These are phyloP conservation scores for Chrysoporthe deuterocubensis DNA, from an alignment of 2,329 filamentous ascomycete species.

Conservation along the genomic window DNA sequence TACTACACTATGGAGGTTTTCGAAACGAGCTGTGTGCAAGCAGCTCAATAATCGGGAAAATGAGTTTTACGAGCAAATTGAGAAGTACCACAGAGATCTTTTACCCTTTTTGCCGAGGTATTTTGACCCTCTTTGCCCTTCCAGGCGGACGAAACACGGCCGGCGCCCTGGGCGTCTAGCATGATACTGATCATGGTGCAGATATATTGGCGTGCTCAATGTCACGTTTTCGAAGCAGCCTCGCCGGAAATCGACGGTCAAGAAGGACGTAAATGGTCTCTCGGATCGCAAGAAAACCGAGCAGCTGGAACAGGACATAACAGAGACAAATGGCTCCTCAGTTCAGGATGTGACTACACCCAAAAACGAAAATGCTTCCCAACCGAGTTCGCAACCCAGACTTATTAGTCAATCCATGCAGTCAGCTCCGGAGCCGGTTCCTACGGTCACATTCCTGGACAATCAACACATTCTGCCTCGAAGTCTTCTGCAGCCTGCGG, in stretches of 20 bases:
- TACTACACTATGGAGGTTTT: constrained; percentile 95
- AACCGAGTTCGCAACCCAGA: constrained; percentile 42
- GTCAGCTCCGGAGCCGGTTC: constrained; percentile 66
- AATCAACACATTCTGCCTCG: constrained; percentile 92
- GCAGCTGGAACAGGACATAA: constrained; percentile 33
- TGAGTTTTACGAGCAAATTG: constrained; percentile 97
- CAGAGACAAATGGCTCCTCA: constrained; percentile 30
- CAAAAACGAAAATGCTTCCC: constrained; percentile 27
- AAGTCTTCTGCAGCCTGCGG: constrained; percentile 72
- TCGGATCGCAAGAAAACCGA: constrained; percentile 43
- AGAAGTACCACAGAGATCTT: constrained; percentile 86
- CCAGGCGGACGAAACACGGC: neutral
- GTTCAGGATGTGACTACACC: constrained; percentile 30
- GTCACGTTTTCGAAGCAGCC: constrained; percentile 89
- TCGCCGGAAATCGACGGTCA: constrained; percentile 64
- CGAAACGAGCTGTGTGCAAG: constrained; percentile 93
- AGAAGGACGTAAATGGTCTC: constrained; percentile 50
- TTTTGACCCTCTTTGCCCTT: constrained; percentile 34
- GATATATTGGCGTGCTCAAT: constrained; percentile 96
- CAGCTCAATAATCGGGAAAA: constrained; percentile 98
- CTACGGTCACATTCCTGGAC: constrained; percentile 91
- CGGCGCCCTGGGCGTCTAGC: neutral
- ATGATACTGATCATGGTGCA: constrained; percentile 44
- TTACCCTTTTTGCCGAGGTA: constrained; percentile 89
- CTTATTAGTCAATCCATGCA: constrained; percentile 77